phyloP scores from a whole-genome alignment of 2,329 filamentous ascomycete species.

The Thelonectria blattea region DNA sequence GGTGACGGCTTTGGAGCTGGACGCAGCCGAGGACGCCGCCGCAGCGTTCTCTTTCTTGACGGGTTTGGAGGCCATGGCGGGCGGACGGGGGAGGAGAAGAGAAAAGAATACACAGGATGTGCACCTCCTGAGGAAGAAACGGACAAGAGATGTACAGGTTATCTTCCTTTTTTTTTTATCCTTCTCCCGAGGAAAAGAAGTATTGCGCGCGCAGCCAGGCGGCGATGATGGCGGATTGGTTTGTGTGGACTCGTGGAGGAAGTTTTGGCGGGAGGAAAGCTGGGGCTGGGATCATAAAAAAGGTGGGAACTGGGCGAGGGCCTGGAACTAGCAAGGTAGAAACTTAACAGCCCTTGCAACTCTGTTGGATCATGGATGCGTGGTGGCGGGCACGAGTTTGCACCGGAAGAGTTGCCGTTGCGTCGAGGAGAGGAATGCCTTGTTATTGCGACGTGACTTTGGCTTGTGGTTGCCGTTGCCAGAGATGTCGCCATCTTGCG shows the following conservation, averaged over 20 bases:
- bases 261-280: slow-evolving; percentile 14
- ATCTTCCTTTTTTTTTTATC: no score
- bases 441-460: background rate
- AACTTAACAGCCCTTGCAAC: background rate
- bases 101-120: background rate
- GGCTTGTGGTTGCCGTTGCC: background rate
- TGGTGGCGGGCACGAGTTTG: background rate
- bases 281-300: slow-evolving; percentile 16
- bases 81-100: slow-evolving; percentile 16
- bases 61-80: slow-evolving; percentile 32
- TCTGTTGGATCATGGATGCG: background rate
- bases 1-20: slow-evolving; percentile 30
- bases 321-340: slow-evolving; percentile 2
- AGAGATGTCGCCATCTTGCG: no score
- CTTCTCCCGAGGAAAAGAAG: background rate
- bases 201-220: slow-evolving; percentile 12
- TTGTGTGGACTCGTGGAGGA: background rate
- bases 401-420: background rate
- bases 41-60: slow-evolving; percentile 32
- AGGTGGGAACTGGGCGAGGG: slow-evolving; percentile 11
- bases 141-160: background rate
- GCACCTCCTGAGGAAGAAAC: background rate
- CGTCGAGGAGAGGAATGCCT: background rate
- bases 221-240: slow-evolving; percentile 8
- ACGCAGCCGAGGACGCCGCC: slow-evolving; percentile 26